These are phyloP conservation scores for Aspergillus sp. DNA, from an alignment of 2,329 filamentous ascomycete genomes.

Conservation along the genomic window DNA sequence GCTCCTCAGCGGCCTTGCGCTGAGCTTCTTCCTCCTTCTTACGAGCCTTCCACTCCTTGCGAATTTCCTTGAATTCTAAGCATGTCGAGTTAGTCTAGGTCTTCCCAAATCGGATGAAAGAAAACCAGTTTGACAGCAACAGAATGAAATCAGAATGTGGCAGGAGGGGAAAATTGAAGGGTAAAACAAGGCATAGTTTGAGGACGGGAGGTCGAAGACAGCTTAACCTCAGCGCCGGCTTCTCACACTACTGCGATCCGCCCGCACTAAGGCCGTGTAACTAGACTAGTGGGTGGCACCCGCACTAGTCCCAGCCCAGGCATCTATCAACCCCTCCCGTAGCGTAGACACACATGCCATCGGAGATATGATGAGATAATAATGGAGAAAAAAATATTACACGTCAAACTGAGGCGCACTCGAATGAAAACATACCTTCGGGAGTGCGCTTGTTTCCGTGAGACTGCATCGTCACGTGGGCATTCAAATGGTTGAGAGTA, in stretches of 20 bases:
- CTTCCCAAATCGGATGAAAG: background rate
- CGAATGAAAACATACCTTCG: constrained; percentile 69
- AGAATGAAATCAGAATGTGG: background rate
- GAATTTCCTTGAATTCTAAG: constrained; percentile 96
- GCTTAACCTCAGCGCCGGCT: constrained; percentile 48
- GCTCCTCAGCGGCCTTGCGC: constrained; percentile 87
- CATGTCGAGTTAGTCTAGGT: constrained; percentile 23
- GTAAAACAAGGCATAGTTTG: background rate
- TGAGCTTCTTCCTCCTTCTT: constrained; percentile 97
- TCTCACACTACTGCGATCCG: constrained; percentile 55
- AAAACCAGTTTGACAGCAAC: background rate
- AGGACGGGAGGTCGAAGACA: background rate
- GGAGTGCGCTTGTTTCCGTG: constrained; percentile 93
- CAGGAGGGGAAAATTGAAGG: constrained; percentile 17
- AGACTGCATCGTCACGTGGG: constrained; percentile 98
- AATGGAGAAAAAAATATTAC: background rate
- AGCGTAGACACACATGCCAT: constrained; percentile 10
- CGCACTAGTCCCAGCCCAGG: constrained; percentile 40
- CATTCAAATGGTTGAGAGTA: constrained; percentile 94
- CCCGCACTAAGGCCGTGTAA: constrained; percentile 52
- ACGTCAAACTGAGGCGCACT: constrained; percentile 11
- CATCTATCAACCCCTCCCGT: constrained; percentile 34
- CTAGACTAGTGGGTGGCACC: constrained; percentile 42
- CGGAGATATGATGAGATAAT: constrained; percentile 17
- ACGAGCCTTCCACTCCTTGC: constrained; percentile 97